Conservation (phyloP, 129 eudicot species). For the Saposhnikovia divaricata region DNA sequence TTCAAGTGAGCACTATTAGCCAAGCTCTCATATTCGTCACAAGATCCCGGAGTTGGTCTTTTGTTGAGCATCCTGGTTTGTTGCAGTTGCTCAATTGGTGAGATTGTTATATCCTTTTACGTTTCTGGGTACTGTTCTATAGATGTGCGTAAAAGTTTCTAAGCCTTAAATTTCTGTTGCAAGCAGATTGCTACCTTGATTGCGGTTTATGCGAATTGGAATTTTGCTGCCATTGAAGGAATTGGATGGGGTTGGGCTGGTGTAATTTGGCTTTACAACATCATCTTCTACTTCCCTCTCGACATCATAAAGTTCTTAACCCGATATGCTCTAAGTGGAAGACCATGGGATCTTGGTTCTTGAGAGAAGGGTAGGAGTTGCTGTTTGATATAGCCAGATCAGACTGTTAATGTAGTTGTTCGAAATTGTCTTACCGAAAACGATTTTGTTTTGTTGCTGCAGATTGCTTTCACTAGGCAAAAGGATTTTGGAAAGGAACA, state of each 20-base stretch:
- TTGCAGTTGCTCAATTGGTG: conserved; percentile 83
- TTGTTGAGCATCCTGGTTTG: conserved; percentile 88
- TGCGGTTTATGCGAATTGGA: conserved; percentile 95
- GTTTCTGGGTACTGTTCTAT: not conserved
- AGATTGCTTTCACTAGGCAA: conserved; percentile 96
- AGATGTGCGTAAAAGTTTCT: not conserved
- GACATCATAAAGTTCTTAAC: conserved; percentile 79
- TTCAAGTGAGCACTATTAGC: conserved; percentile 97
- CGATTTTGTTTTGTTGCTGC: not conserved
- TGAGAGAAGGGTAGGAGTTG: conserved; percentile 67
- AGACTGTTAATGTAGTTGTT: not conserved
- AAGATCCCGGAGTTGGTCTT: conserved; percentile 93
- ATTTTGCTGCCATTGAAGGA: conserved; percentile 99
- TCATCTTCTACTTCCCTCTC: conserved; percentile 73
- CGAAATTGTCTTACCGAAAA: not conserved
- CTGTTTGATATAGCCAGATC: not conserved
- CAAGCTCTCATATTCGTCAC: conserved; percentile 97
- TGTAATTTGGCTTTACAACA: conserved; percentile 92
- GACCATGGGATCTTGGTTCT: conserved; percentile 97
- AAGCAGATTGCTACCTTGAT: conserved; percentile 86
- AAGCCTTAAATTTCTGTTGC: not conserved
- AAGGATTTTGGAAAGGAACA: conserved; percentile 98
- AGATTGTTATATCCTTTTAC: conserved; percentile 5
- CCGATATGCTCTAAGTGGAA: conserved; percentile 87
- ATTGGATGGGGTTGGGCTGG: conserved; percentile 99